A percentile compares a stretch with the other conserved stretches of the same genome.
Conservation (phyloP, 2,329 filamentous ascomycete genomes). For the Didymella glomerata region DNA sequence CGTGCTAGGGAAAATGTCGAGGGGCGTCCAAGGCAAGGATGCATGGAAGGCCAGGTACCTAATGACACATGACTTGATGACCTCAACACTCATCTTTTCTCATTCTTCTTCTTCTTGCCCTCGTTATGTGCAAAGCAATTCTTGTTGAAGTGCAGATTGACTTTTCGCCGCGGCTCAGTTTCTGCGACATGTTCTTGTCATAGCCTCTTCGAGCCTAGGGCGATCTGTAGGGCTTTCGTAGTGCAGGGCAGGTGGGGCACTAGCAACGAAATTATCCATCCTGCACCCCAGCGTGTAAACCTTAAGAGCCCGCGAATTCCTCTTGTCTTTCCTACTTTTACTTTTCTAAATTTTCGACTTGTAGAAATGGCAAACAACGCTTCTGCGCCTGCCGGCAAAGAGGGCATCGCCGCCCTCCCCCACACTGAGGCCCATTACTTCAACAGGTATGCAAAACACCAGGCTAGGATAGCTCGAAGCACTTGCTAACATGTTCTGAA, state of each 20-base stretch:
- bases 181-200: constrained; percentile 17
- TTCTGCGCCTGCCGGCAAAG: constrained; percentile 37
- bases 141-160: constrained; percentile 5
- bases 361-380: constrained; percentile 40
- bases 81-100: constrained; percentile 1
- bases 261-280: constrained; percentile 44
- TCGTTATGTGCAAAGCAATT: background rate
- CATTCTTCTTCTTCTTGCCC: background rate
- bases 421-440: constrained; percentile 99
- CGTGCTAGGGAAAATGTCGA: background rate
- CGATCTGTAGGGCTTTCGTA: constrained; percentile 17
- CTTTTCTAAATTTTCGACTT: constrained; percentile 9
- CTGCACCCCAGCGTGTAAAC: constrained; percentile 19
- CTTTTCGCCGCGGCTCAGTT: constrained; percentile 14
- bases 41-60: constrained; percentile 6
- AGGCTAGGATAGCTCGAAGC: constrained; percentile 31
- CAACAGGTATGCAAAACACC: constrained; percentile 74
- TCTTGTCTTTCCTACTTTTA: constrained; percentile 17
- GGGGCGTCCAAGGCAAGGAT: background rate
- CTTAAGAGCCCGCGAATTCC: constrained; percentile 16
- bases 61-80: constrained; percentile 23
- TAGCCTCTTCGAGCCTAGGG: constrained; percentile 22
- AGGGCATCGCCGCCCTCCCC: constrained; percentile 69
- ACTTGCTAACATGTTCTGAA: constrained; percentile 49
- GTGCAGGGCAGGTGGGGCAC: constrained; percentile 24